These are phyloP conservation scores for Tillandsia leiboldiana DNA, from an alignment of 176 grass and related monocot genomes.

Conservation along the genomic window DNA sequence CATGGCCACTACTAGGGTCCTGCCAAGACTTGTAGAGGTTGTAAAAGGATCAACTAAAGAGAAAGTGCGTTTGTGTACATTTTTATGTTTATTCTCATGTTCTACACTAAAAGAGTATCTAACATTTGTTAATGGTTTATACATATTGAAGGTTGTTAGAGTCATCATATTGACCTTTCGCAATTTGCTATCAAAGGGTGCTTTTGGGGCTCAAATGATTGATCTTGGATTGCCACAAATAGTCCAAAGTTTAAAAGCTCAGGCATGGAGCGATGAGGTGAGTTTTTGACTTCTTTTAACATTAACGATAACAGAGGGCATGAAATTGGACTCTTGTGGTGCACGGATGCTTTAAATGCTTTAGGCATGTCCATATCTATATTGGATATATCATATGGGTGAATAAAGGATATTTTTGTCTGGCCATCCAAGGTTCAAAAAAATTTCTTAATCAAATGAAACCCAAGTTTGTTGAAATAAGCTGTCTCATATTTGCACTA, in stretches of 20 bases:
- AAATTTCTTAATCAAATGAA: no score
- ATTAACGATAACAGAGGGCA: not conserved
- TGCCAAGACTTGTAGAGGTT: slow-evolving; percentile 82
- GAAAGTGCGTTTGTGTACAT: slow-evolving; percentile 31
- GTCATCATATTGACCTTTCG: slow-evolving; percentile 66
- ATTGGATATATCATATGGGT: no score
- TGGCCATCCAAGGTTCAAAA: no score
- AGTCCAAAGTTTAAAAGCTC: slow-evolving; percentile 88
- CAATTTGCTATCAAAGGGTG: slow-evolving; percentile 72
- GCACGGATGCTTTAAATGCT: no score
- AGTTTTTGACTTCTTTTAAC: slow-evolving; percentile 9
- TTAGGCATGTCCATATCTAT: no score
- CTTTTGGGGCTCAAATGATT: slow-evolving; percentile 98
- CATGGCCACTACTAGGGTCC: slow-evolving; percentile 72
- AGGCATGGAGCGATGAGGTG: slow-evolving; percentile 98
- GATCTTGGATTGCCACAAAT: slow-evolving; percentile 84
- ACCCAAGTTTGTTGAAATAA: no score
- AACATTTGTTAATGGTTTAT: slow-evolving; percentile 15
- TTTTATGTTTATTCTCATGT: no score
- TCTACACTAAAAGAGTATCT: no score
- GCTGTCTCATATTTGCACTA: no score
- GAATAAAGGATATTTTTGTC: no score
- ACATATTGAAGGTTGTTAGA: slow-evolving; percentile 60
- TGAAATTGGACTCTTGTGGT: not conserved
- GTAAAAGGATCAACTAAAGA: slow-evolving; percentile 94